These are phyloP conservation scores for Trichoderma sp. DNA, from an alignment of 2,329 filamentous ascomycete species.

Conservation along the genomic window DNA sequence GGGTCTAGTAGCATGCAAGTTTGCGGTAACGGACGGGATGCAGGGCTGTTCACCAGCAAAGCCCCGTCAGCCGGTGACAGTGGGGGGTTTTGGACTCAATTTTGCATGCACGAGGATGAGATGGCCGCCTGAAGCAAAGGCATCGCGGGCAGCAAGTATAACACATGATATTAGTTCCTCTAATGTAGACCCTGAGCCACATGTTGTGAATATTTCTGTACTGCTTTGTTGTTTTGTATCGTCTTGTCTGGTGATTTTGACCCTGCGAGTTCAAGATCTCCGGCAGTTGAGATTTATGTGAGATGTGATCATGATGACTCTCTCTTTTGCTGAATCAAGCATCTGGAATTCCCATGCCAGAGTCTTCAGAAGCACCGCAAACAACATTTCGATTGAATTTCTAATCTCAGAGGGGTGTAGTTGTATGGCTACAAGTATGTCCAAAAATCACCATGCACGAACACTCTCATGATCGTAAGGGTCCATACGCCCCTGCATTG, in stretches of 20 bases:
- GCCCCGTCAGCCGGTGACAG: neutral
- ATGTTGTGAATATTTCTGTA: neutral
- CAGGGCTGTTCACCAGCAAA: slow-evolving; percentile 16
- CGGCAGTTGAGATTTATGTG: neutral
- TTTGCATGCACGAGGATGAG: too few relatives aligned
- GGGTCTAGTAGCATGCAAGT: neutral
- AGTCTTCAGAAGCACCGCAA: neutral
- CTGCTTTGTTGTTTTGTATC: neutral
- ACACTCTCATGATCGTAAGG: too few relatives aligned
- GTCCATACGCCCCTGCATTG: too few relatives aligned
- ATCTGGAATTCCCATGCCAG: neutral
- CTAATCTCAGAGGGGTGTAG: neutral
- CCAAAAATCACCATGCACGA: too few relatives aligned
- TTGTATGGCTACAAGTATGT: neutral
- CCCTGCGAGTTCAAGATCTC: neutral
- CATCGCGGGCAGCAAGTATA: neutral
- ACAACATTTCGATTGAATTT: too few relatives aligned
- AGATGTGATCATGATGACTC: neutral
- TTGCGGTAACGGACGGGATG: neutral
- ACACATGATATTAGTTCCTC: neutral
- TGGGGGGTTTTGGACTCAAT: neutral
- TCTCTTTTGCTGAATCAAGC: neutral
- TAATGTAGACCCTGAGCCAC: neutral
- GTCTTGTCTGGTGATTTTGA: too few relatives aligned
- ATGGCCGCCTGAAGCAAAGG: neutral